Conservation (phyloP, 208 protist genomes). For the Crithidia thermophila region DNA sequence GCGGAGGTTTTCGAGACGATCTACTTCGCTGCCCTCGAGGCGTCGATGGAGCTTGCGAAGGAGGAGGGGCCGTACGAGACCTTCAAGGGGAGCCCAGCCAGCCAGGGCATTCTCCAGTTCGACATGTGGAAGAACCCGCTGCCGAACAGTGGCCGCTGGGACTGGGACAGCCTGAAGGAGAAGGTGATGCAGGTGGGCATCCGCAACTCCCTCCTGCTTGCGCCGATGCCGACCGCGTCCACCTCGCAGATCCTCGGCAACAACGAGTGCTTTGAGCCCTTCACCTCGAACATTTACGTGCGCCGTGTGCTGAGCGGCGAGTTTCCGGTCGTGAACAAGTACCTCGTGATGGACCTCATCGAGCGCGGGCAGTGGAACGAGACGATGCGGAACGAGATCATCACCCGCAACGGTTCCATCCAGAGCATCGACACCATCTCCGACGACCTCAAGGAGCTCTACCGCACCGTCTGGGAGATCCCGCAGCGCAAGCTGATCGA, state of each 20-base stretch:
- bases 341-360: conserved; percentile 97
- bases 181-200: conserved; percentile 93
- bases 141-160: conserved; percentile 91
- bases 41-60: conserved; percentile 92
- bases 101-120: conserved; percentile 98
- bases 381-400: conserved; percentile 96
- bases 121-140: conserved; percentile 96
- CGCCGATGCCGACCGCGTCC: conserved; percentile 99
- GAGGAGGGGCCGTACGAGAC: conserved; percentile 95
- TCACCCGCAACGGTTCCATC: conserved; percentile 96
- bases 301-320: conserved; percentile 98
- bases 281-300: conserved; percentile 99
- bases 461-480: conserved; percentile 99
- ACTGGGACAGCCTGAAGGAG: conserved; percentile 96
- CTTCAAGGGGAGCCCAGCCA: conserved; percentile 95
- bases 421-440: conserved; percentile 95
- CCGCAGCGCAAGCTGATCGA: conserved; percentile 97
- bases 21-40: conserved; percentile 96
- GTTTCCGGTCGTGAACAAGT: conserved; percentile 99
- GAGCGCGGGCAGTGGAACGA: conserved; percentile 94
- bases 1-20: conserved; percentile 99
- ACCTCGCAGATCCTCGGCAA: conserved; percentile 99
- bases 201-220: conserved; percentile 98
- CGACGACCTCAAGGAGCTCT: conserved; percentile 95
- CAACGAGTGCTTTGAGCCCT: conserved; percentile 99